Conservation (phyloP, 2,329 filamentous ascomycete species). For the Exophiala viscosa region DNA sequence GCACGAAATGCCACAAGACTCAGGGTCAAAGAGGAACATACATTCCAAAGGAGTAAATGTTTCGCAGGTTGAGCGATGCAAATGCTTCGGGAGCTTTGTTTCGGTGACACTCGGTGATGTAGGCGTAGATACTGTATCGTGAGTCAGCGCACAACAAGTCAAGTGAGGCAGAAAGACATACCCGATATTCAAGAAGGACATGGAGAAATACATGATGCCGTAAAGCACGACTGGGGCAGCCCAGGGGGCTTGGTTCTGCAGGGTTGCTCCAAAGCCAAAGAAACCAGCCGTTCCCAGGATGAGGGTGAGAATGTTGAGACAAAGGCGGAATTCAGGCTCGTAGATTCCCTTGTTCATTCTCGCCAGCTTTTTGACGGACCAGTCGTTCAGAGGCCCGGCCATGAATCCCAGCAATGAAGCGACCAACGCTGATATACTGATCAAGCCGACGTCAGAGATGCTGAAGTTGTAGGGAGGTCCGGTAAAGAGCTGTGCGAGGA, state of each 20-base stretch:
- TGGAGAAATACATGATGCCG: conserved; percentile 26
- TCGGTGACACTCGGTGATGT: conserved; percentile 35
- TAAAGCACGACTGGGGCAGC: conserved; percentile 15
- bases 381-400: conserved; percentile 32
- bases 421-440: conserved; percentile 18
- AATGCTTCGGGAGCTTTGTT: conserved; percentile 35
- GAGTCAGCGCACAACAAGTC: not conserved
- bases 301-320: conserved; percentile 16
- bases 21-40: not conserved
- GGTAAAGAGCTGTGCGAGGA: conserved; percentile 32
- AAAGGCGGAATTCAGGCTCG: conserved; percentile 40
- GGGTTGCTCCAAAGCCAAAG: conserved; percentile 37
- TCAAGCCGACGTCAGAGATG: conserved; percentile 29
- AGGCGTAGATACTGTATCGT: conserved; percentile 31
- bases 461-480: conserved; percentile 33
- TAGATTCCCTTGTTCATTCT: conserved; percentile 41
- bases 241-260: conserved; percentile 17
- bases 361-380: conserved; percentile 36
- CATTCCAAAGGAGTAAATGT: conserved; percentile 36
- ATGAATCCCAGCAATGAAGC: conserved; percentile 13
- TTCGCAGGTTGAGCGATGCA: conserved; percentile 28
- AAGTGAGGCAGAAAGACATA: not conserved
- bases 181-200: conserved; percentile 24
- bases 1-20: too few species aligned
- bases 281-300: conserved; percentile 30